These are phyloP conservation scores for Pythium grandisporangium DNA, from an alignment of 352 stramenopile genomes.

Conservation along the genomic window DNA sequence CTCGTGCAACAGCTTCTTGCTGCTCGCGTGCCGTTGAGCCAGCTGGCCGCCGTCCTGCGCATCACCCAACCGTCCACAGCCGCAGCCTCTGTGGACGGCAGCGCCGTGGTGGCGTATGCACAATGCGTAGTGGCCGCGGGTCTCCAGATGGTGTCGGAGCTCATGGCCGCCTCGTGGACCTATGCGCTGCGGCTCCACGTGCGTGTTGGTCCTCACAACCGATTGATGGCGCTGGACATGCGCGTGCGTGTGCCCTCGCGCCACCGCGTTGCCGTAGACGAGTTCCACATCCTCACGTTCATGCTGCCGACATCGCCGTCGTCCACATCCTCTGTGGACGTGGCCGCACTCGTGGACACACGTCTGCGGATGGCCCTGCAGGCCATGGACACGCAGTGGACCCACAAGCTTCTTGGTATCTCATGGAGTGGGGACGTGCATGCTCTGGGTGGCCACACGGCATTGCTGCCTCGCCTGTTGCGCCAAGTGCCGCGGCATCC, in stretches of 20 bases:
- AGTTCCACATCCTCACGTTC: constrained; percentile 19
- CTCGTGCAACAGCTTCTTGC: neutral
- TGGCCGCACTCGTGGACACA: neutral
- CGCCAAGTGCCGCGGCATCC: no score
- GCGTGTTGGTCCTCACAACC: neutral
- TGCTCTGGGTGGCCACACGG: neutral
- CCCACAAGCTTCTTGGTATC: neutral
- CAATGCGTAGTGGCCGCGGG: constrained; percentile 1
- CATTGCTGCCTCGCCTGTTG: neutral
- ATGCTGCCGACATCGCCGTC: no score
- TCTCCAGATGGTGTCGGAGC: constrained; percentile 2
- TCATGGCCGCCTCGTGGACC: constrained; percentile 3
- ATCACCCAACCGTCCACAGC: neutral
- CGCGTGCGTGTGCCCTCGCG: constrained; percentile 12
- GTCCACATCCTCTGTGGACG: no score
- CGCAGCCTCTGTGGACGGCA: neutral
- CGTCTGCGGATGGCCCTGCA: neutral
- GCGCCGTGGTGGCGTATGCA: constrained; percentile 1
- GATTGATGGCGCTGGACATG: constrained; percentile 8
- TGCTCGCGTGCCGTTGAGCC: constrained; percentile 2
- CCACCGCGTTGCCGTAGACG: constrained; percentile 4
- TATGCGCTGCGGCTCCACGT: constrained; percentile 7
- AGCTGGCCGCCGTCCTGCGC: neutral
- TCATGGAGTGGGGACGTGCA: neutral
- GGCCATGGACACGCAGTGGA: neutral